These are phyloP conservation scores for Dryas integrifolia DNA, from an alignment of 331 rosid genomes.

Conservation along the genomic window DNA sequence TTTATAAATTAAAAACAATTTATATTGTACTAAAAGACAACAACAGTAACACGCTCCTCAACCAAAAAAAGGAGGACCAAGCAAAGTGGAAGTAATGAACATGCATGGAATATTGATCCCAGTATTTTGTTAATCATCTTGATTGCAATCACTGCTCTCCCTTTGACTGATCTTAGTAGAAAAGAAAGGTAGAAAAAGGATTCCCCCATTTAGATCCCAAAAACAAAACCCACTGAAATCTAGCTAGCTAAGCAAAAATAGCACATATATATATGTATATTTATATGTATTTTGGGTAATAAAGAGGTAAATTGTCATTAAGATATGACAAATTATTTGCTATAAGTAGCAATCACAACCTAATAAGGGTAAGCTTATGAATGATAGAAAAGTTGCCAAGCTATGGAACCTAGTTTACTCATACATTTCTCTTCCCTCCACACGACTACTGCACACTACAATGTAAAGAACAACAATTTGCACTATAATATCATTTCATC, in stretches of 20 bases:
- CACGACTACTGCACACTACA: constrained; percentile 15
- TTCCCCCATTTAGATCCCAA: constrained; percentile 4
- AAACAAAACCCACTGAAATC: neutral
- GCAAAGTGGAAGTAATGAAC: constrained; percentile 31
- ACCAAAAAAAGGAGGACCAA: constrained; percentile 19
- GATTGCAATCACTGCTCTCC: constrained; percentile 16
- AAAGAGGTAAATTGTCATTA: constrained; percentile 11
- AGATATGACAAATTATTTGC: constrained; percentile 5
- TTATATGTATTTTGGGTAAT: constrained; percentile 9
- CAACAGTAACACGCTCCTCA: neutral
- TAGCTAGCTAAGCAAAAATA: neutral
- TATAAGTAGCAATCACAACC: constrained; percentile 24
- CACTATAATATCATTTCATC: neutral
- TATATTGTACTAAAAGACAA: neutral
- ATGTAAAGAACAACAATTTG: constrained; percentile 2
- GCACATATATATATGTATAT: too few relatives aligned
- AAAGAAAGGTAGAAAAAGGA: constrained; percentile 10
- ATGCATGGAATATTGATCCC: neutral
- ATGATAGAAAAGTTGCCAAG: constrained; percentile 20
- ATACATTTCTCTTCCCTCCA: constrained; percentile 20
- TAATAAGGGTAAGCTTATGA: constrained; percentile 26
- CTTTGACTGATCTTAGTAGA: constrained; percentile 41
- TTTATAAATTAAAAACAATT: neutral
- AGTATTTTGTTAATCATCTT: constrained; percentile 18
- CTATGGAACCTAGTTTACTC: constrained; percentile 3